Percentiles rank a stretch among this genome's conserved stretches.
Evolutionary conservation across 2,329 filamentous ascomycete species (phyloP).

Genomic region (Tolypocladium pustulatum): DNA sequence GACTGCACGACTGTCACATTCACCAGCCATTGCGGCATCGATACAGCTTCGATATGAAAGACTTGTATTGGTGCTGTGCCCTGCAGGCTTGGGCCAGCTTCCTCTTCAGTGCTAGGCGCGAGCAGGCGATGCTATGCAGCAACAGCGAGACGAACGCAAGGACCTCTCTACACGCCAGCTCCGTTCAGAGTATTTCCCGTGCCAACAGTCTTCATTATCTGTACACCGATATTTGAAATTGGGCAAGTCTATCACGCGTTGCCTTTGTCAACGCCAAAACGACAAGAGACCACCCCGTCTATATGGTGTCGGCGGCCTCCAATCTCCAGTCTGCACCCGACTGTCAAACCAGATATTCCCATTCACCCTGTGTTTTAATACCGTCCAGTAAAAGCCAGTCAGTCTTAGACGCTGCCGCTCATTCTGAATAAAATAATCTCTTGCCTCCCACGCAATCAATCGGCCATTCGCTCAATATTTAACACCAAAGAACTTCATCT

Average conservation of each 20-base stretch:
- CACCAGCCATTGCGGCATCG: neutral
- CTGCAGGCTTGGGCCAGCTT: too few relatives aligned
- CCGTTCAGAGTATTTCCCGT: neutral
- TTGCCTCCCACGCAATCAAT: too few relatives aligned
- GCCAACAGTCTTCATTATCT: neutral
- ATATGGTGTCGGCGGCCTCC: neutral
- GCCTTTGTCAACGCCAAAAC: neutral
- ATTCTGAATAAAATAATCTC: neutral
- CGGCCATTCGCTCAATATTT: conserved; percentile 7
- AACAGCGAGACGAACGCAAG: neutral
- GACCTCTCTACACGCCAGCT: neutral
- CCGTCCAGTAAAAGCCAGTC: too few relatives aligned
- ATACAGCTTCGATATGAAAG: neutral
- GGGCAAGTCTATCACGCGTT: neutral
- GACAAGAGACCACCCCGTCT: neutral
- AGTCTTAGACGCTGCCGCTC: neutral
- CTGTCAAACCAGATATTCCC: neutral
- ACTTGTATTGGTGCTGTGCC: neutral
- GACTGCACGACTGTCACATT: neutral
- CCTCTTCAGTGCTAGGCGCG: too few relatives aligned
- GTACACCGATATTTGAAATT: neutral
- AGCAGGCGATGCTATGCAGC: too few relatives aligned
- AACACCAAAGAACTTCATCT: conserved; percentile 16
- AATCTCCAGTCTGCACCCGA: too few relatives aligned
- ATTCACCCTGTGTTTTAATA: neutral